Evolutionary conservation across 2,329 filamentous ascomycete genomes (phyloP), one percentile per base, ranked within the genome.

Genomic region (Sarocladiaceae sp.): DNA sequence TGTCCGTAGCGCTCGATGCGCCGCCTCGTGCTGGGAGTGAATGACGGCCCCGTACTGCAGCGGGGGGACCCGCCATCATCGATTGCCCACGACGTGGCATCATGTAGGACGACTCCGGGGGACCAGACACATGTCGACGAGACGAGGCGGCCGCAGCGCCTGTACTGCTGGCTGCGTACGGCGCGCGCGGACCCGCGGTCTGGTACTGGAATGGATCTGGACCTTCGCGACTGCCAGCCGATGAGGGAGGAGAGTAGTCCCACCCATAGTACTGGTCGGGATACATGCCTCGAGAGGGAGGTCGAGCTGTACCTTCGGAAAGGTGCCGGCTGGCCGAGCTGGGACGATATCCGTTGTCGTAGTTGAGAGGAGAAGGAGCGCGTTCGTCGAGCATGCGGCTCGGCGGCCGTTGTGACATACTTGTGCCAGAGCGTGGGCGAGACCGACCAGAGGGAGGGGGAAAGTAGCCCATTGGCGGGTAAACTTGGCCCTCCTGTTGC

Each of bases 161-260:
- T 43, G 57, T 29, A 31, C 15, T 31, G 23, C 23, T 29, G 10
- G 23, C 49, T 23, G 60, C 54, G 43, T 63, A 58, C 12, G 66
- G 53, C 44, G 58, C 58, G 24, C 65, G 67, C 27, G 71, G 55
- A 11, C 68, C 70, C 18, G 60, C 62, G 3, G 69, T 72, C 59
- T 77, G 73, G 54, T 71, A 79, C 48, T 68, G 66, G 47, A 79
- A 78, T 4, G 75, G 74, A 47, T 79, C 70, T 12, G 62, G 45
- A 4, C 50, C 50, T 29, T 48, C 45, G 16, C 56, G 55, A 11
- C 51, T 59, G 21, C 53, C 53, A 26, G 55, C 56, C 16, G 58
- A 56, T 16, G 55, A 56, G 13, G 58, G 53, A 11, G 58, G 51
- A 18, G 53, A 50, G 53, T 57, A 57, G 18, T 58, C 54, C 15